Evolutionary conservation across 2,329 filamentous ascomycete genomes (phyloP).

Genomic region (Cladorrhinum sp.): DNA sequence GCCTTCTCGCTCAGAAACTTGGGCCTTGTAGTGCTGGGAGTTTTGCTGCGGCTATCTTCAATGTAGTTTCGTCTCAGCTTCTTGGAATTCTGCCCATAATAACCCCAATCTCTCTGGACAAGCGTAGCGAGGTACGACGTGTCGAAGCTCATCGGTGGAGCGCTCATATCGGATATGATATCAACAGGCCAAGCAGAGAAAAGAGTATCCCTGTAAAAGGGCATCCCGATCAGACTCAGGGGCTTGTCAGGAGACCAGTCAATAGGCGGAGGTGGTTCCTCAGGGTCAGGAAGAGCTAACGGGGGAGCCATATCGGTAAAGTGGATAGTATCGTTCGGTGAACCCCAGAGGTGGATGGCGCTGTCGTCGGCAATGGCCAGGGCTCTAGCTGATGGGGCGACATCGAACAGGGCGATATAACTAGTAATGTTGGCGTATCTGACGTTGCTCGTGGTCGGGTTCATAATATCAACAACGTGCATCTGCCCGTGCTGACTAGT

Average conservation of each 20-base stretch:
- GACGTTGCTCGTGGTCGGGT: conserved; percentile 82
- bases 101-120: conserved; percentile 69
- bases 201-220: conserved; percentile 84
- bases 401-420: conserved; percentile 76
- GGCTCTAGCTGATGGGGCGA: conserved; percentile 84
- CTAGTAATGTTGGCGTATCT: conserved; percentile 75
- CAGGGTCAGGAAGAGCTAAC: conserved; percentile 71
- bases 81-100: conserved; percentile 73
- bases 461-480: conserved; percentile 93
- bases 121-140: conserved; percentile 65
- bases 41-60: conserved; percentile 69
- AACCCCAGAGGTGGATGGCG: conserved; percentile 83
- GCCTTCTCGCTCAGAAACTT: conserved; percentile 96
- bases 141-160: conserved; percentile 74
- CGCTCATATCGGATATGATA: conserved; percentile 79
- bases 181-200: conserved; percentile 88
- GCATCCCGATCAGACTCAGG: conserved; percentile 82
- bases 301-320: conserved; percentile 80
- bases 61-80: conserved; percentile 77
- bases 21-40: conserved; percentile 66
- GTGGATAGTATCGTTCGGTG: conserved; percentile 70
- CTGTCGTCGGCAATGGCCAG: conserved; percentile 79
- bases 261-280: conserved; percentile 55
- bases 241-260: conserved; percentile 75
- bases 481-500: conserved; percentile 89